Base-by-base conservation (phyloP, 352 stramenopile species). In the Globisporangium rhizosaccharum region DNA sequence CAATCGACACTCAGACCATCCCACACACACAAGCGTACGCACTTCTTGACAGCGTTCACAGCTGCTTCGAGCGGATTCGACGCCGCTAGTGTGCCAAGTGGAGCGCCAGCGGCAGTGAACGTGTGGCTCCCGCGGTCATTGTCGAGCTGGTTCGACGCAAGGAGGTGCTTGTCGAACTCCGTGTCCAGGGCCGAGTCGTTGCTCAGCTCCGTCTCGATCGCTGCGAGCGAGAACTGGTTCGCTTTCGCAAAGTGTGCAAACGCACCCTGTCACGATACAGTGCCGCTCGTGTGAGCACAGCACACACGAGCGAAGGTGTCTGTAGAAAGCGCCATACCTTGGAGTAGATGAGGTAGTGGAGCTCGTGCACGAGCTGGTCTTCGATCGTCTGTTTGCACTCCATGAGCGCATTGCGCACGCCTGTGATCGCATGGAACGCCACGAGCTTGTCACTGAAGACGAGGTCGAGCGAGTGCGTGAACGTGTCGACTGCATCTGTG, bases 321-420 rank as follows among this genome's bases (percentile, higher is more conserved):
- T 2, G 33, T 49, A 39, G 11, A 49, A n/a, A 12, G 10, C 20
- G 10, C 10, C 8, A 12, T 41, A 81, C 76, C 65, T 91, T 88
- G 25, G 90, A 71, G 59, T 89, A 94, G 48, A 92, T 81, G 30
- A 85, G 65, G 57, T 73, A 68, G 51, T 91, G 75, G 11, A 94
- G 73, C 46, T 88, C 79, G 10, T 77, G 68, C n/a, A 91, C 77
- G 25, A 94, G 63, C 47, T 85, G 73, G 44, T 92, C 82, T 65
- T 92, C 80, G 45, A 94, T 91, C 2, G 74, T 70, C 68, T 92
- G 82, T 51, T 94, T 94, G 68, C 78, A 94, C 63, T 92, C 84
- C 78, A 94, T 92, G 53, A 94, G 68, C 17, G 82, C 69, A 37
- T 90, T 89, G 33, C 84, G 78, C 30, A 92, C 69, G 57, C 73